Conservation (phyloP, 225 moss, liverwort and hornwort species). For the Pseudoscleropodium purum region DNA sequence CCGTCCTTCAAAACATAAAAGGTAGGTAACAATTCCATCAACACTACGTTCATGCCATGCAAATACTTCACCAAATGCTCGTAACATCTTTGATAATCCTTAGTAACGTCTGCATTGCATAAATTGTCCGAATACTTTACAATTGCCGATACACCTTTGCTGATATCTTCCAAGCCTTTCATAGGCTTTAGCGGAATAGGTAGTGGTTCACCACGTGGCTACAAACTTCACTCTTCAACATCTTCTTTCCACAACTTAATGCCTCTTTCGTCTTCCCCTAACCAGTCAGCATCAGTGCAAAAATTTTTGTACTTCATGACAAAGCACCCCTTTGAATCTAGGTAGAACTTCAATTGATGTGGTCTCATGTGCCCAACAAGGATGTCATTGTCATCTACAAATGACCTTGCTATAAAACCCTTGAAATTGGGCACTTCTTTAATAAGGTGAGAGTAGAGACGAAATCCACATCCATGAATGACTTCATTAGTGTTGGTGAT, state of each 20-base stretch:
- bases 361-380: too few species aligned
- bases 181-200: fast-evolving
- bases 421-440: too few species aligned
- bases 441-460: too few species aligned
- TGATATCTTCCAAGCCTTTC: fast-evolving
- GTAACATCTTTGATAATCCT: fast-evolving
- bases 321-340: fast-evolving
- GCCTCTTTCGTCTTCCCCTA: fast-evolving
- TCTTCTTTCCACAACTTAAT: not conserved
- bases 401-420: too few species aligned
- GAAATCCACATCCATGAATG: too few species aligned
- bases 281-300: fast-evolving
- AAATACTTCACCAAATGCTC: not conserved
- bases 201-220: fast-evolving
- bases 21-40: not conserved
- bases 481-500: too few species aligned
- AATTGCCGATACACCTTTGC: fast-evolving
- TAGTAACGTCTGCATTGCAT: fast-evolving
- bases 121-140: not conserved
- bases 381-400: fast-evolving
- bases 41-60: fast-evolving
- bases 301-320: not conserved
- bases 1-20: too few species aligned
- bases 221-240: fast-evolving
- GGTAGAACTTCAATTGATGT: too few species aligned